A percentile compares a stretch with the other conserved stretches of the same genome.
Conservation (phyloP, 352 stramenopile species). For the Sclerospora graminicola region DNA sequence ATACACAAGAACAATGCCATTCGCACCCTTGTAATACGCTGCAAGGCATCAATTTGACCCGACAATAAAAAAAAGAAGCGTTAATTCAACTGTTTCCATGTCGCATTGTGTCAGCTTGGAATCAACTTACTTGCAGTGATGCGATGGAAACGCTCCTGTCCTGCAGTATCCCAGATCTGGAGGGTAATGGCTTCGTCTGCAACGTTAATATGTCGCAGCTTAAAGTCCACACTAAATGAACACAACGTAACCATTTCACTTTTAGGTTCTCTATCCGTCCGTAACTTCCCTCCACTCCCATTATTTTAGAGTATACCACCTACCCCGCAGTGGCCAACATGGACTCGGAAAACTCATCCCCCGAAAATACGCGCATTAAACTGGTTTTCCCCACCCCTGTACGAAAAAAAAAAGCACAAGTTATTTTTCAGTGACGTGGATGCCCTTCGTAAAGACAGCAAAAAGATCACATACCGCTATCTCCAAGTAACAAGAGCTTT, state of each 20-base stretch:
- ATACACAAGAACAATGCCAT: slow-evolving; percentile 92
- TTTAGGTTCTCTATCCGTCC: too few species aligned
- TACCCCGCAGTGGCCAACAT: slow-evolving; percentile 87
- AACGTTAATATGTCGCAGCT: slow-evolving; percentile 80
- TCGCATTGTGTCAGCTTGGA: not conserved
- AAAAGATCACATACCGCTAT: slow-evolving; percentile 57
- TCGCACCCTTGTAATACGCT: slow-evolving; percentile 91
- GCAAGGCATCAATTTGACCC: slow-evolving; percentile 6
- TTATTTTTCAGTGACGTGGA: too few species aligned
- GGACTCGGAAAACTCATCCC: slow-evolving; percentile 86
- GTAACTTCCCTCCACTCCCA: too few species aligned
- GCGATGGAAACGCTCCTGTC: slow-evolving; percentile 89
- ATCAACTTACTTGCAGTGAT: slow-evolving; percentile 86
- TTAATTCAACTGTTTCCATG: slow-evolving; percentile 3
- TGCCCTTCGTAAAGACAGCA: not conserved
- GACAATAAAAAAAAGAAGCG: slow-evolving; percentile 1
- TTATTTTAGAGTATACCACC: too few species aligned
- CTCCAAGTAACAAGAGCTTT: slow-evolving; percentile 86
- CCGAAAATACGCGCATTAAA: slow-evolving; percentile 89
- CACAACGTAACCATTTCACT: not conserved
- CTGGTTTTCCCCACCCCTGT: slow-evolving; percentile 88
- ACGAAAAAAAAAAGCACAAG: not conserved
- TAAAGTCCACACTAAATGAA: slow-evolving; percentile 86
- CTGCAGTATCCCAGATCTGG: slow-evolving; percentile 93
- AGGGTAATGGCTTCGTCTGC: slow-evolving; percentile 81